These are phyloP conservation scores for Quillaja saponaria DNA, from an alignment of 306 rosid genomes.

Conservation along the genomic window DNA sequence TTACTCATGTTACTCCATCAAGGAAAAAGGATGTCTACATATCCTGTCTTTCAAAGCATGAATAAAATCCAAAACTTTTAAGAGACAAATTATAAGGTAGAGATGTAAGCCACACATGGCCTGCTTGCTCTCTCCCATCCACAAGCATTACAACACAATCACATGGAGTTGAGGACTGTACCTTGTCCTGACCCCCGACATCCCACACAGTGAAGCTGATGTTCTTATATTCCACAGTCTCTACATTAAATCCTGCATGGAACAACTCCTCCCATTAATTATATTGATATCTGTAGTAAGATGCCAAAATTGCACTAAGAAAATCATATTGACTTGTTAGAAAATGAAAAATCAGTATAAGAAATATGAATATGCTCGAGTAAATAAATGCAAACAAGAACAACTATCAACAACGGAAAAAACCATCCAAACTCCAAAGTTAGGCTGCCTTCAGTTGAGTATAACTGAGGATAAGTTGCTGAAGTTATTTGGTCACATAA, in stretches of 20 bases:
- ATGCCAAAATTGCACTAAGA: not conserved
- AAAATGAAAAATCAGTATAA: not conserved
- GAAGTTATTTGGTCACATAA: no score
- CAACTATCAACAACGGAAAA: no score
- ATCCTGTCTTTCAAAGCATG: not conserved
- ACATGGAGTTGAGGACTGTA: conserved; percentile 26
- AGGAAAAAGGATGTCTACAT: not conserved
- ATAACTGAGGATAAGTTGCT: no score
- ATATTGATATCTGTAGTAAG: not conserved
- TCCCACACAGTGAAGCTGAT: conserved; percentile 99
- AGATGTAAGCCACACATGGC: conserved; percentile 4
- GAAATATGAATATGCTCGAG: no score
- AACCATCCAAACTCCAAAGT: no score
- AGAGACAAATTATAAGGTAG: conserved; percentile 1
- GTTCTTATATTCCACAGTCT: conserved; percentile 97
- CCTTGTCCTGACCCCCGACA: conserved; percentile 99
- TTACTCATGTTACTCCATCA: conserved; percentile 1
- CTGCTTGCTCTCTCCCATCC: conserved; percentile 14
- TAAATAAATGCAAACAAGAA: no score
- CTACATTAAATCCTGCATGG: conserved; percentile 87
- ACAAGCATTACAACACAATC: conserved; percentile 19
- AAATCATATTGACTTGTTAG: not conserved
- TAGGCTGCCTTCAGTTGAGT: no score
- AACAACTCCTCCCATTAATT: not conserved
- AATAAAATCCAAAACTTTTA: conserved; percentile 3